Conservation (phyloP, 2,329 filamentous ascomycete species). For the Cyphellophora attinorum region DNA sequence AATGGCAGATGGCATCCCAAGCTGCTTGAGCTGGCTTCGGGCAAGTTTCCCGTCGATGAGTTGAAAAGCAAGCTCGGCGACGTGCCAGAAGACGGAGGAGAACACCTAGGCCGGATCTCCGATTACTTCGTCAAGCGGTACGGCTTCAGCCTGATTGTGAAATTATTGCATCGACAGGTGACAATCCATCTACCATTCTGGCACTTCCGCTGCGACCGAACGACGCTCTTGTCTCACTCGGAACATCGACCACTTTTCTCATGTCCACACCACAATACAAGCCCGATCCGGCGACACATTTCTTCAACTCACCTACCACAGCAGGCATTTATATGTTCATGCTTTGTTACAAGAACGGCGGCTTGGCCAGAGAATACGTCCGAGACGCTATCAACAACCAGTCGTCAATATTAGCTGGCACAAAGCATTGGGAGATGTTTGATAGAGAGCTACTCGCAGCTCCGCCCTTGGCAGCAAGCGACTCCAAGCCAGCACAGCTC, state of each 20-base stretch:
- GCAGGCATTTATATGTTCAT: conserved; percentile 97
- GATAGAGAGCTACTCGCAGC: conserved; percentile 62
- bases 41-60: conserved; percentile 50
- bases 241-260: conserved; percentile 92
- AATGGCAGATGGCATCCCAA: conserved; percentile 62
- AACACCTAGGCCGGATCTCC: conserved; percentile 64
- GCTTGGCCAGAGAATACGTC: conserved; percentile 80
- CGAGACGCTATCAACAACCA: conserved; percentile 64
- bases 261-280: conserved; percentile 93
- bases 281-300: conserved; percentile 85
- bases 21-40: conserved; percentile 67
- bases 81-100: conserved; percentile 71
- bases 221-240: conserved; percentile 89
- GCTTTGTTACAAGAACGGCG: conserved; percentile 99
- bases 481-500: conserved; percentile 59
- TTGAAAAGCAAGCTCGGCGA: conserved; percentile 71
- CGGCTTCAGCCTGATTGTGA: conserved; percentile 67
- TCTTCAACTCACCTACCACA: conserved; percentile 95
- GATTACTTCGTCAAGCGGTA: conserved; percentile 71
- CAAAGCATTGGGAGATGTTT: conserved; percentile 66
- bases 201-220: conserved; percentile 76
- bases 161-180: conserved; percentile 81
- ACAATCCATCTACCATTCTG: conserved; percentile 93
- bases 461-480: conserved; percentile 57
- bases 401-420: conserved; percentile 32